These are phyloP conservation scores for Geotrichum reessii DNA, from an alignment of 1,139 yeast species.

Conservation along the genomic window DNA sequence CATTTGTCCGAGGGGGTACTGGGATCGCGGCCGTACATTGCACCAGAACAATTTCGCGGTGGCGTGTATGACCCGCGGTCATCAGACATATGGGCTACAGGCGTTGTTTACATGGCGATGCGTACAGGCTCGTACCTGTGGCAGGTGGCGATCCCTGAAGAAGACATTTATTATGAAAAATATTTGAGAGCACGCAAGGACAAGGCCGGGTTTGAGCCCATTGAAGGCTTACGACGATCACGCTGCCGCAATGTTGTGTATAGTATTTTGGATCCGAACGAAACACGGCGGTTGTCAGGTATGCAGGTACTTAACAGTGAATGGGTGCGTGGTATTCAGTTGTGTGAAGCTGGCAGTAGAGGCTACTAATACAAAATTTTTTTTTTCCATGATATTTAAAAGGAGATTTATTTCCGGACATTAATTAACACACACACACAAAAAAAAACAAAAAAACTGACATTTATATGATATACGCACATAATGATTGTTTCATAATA, in stretches of 20 bases:
- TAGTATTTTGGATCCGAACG: conserved; percentile 86
- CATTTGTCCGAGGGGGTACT: conserved; percentile 81
- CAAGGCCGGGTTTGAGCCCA: conserved; percentile 84
- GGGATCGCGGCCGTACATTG: conserved; percentile 92
- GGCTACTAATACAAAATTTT: too few relatives aligned
- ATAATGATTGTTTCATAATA: too few relatives aligned
- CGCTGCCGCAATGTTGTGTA: conserved; percentile 88
- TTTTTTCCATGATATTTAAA: too few relatives aligned
- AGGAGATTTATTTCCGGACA: too few relatives aligned
- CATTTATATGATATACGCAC: too few relatives aligned
- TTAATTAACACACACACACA: too few relatives aligned
- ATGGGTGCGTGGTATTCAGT: conserved; percentile 86
- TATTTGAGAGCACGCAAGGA: conserved; percentile 73
- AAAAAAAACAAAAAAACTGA: too few relatives aligned
- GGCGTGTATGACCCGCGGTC: conserved; percentile 82
- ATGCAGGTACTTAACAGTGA: conserved; percentile 85
- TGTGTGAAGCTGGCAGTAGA: conserved; percentile 62
- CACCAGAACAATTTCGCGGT: conserved; percentile 84
- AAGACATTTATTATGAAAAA: conserved; percentile 72
- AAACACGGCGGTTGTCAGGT: conserved; percentile 77
- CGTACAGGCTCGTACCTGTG: conserved; percentile 91
- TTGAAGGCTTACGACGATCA: conserved; percentile 69
- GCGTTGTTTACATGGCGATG: conserved; percentile 97
- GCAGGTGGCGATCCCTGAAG: conserved; percentile 68
- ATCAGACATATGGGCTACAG: conserved; percentile 95